phyloP scores from a whole-genome alignment of 768 basidiomycete genomes.

The Boletus huronensis region DNA sequence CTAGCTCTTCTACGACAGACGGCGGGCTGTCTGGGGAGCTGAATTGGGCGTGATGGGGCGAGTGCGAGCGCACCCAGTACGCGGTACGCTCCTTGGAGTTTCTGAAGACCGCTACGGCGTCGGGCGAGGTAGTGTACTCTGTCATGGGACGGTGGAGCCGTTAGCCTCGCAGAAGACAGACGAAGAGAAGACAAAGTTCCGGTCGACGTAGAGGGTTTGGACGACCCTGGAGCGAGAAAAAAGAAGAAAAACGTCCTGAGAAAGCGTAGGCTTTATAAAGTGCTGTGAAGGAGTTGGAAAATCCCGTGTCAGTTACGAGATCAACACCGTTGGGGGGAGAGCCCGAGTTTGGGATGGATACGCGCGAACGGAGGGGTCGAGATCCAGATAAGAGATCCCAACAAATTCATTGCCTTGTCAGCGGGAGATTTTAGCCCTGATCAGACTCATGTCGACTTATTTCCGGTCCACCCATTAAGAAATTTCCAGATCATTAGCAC shows the following conservation, averaged over 20 bases:
- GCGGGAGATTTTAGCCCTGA: slow-evolving; percentile 20
- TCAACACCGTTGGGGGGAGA: neutral
- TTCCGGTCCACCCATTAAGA: slow-evolving; percentile 24
- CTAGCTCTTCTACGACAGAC: slow-evolving; percentile 40
- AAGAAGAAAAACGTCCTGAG: slow-evolving; percentile 4
- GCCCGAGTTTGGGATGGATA: neutral
- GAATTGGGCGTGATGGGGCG: slow-evolving; percentile 34
- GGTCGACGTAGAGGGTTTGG: neutral
- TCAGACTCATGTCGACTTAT: slow-evolving; percentile 29
- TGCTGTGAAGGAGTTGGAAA: slow-evolving; percentile 13
- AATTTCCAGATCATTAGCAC: slow-evolving; percentile 9
- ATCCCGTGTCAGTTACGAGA: slow-evolving; percentile 31
- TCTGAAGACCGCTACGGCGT: slow-evolving; percentile 56
- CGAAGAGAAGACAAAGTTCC: neutral
- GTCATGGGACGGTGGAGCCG: slow-evolving; percentile 43
- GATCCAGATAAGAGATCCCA: slow-evolving; percentile 25
- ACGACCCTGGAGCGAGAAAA: slow-evolving; percentile 2
- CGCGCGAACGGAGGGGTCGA: neutral
- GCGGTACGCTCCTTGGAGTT: slow-evolving; percentile 59
- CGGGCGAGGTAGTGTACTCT: slow-evolving; percentile 58
- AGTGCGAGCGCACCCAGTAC: slow-evolving; percentile 56
- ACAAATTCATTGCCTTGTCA: slow-evolving; percentile 4
- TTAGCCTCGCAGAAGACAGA: neutral
- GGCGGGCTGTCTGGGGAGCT: slow-evolving; percentile 61
- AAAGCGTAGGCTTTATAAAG: slow-evolving; percentile 24